Evolutionary conservation across 345 rosid species (phyloP), one percentile per base, ranked within the genome.

Genomic region (Heritiera fomes): DNA sequence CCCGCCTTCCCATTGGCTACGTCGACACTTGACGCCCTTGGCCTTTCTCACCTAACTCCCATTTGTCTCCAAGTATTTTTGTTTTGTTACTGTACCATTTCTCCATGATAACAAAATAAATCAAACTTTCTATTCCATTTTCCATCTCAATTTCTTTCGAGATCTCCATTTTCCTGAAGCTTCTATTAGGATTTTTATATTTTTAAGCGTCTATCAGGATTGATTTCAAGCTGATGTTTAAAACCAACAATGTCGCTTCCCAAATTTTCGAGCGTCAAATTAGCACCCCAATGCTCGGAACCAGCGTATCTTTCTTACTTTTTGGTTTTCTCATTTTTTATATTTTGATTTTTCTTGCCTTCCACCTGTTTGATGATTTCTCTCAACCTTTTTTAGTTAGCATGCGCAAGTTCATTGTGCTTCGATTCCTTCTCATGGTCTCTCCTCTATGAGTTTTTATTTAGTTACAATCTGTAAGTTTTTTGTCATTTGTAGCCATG

Each of bases 391-490:
- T 14, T 52, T 18, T 23, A 30, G 73, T n/a, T 47, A 12, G 60
- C 61, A 75, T 13, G 76, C 83, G 73, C 92, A 95, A 98, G 98
- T 91, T 59, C 90, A 94, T 80, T 87, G 82, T 77, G 92, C 91
- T 5, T 23, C 28, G 28, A 23, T 23, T 23, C 28, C 28, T 23
- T 23, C 28, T 23, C 28, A 23, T 23, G 28, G 28, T 23, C 0
- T 23, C 28, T 23, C 28, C 28, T 23, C 28, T 23, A 23, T 23
- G 0, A 23, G 28, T 23, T 23, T 23, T 23, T 23, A 0, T 23
- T 23, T 23, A 23, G 28, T 23, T 23, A 23, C 28, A 23, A 23
- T 23, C 28, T 23, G 28, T 23, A 23, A 23, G 28, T 23, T 23
- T 23, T 23, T 23, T 23, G 28, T 23, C 28, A 23, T 23, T 23